Conservation (phyloP, 805 yeast species). For the Kazachstania martiniae region DNA sequence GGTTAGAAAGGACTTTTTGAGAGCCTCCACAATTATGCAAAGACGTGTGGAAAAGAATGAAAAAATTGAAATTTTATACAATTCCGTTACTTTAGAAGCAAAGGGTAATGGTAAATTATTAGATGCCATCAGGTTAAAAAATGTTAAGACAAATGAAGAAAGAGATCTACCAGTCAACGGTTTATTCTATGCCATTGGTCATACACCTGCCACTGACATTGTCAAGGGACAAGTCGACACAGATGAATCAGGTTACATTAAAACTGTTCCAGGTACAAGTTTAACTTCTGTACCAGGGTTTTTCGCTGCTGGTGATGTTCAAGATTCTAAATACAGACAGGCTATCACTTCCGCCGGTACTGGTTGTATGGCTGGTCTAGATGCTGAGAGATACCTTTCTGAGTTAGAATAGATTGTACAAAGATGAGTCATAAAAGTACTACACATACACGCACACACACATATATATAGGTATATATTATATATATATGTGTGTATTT, state of each 20-base stretch:
- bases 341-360: conserved; percentile 99
- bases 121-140: conserved; percentile 49
- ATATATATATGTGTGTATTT: too few species aligned
- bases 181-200: conserved; percentile 96
- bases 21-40: conserved; percentile 97
- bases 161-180: conserved; percentile 74
- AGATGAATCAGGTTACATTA: conserved; percentile 81
- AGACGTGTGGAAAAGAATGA: conserved; percentile 77
- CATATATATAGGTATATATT: not conserved
- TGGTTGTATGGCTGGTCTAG: conserved; percentile 99
- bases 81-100: conserved; percentile 78
- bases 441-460: not conserved
- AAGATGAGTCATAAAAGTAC: not conserved
- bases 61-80: conserved; percentile 82
- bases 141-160: conserved; percentile 61
- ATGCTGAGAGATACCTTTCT: conserved; percentile 75
- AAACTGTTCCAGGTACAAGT: conserved; percentile 84
- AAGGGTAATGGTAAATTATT: conserved; percentile 88
- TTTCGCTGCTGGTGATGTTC: conserved; percentile 98
- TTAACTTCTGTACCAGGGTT: conserved; percentile 81
- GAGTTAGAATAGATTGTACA: conserved; percentile 33
- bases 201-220: conserved; percentile 84
- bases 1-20: conserved; percentile 86
- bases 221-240: conserved; percentile 69
- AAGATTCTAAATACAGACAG: conserved; percentile 93